Evolutionary conservation across 805 yeast species (phyloP), one percentile per base, ranked within the genome.

Genomic region (Hanseniaspora lindneri): DNA sequence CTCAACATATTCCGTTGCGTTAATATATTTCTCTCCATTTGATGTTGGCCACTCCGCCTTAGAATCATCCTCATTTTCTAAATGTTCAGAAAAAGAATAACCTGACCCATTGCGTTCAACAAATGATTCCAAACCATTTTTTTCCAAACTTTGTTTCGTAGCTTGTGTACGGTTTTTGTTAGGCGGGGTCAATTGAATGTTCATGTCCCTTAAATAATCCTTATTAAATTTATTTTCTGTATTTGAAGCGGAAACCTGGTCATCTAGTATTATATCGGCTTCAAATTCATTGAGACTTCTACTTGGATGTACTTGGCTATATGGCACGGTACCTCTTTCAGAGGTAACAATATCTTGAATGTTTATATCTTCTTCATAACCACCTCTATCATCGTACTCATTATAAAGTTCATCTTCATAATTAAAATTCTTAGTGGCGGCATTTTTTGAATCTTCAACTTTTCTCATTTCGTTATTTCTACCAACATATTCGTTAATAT

Each of bases 141-240:
- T 94, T 64, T 82, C 92, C 57, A 85, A 85, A 63, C 89, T 75
- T 48, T 65, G 69, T 8, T 51, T 59, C 16, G 51, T 33, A 44
- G 41, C 37, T 37, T 50, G 36, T 36, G 52, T 11, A 4, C 16
- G 48, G 42, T 36, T 41, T 32, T 28, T 50, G 36, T 35, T 54
- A 30, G 41, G 56, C 32, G 56, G 60, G 19, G 61, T 56, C 20
- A 55, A 37, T 6, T 40, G 27, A 19, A 51, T 28, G 21, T 39
- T 41, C 5, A 37, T 28, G 27, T 43, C 52, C 7, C 20, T 44
- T 14, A 41, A 36, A 28, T 44, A 44, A 21, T 44, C 42, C 20
- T 32, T 30, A 20, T 42, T 24, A 3, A 36, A 30, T 2, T 39
- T 33, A 4, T 35, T 28, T n/a, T 43, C 23, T n/a, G 11, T 24